These are phyloP conservation scores for Papilionanthe hybrid DNA, from an alignment of 116 monocot species.

Conservation along the genomic window DNA sequence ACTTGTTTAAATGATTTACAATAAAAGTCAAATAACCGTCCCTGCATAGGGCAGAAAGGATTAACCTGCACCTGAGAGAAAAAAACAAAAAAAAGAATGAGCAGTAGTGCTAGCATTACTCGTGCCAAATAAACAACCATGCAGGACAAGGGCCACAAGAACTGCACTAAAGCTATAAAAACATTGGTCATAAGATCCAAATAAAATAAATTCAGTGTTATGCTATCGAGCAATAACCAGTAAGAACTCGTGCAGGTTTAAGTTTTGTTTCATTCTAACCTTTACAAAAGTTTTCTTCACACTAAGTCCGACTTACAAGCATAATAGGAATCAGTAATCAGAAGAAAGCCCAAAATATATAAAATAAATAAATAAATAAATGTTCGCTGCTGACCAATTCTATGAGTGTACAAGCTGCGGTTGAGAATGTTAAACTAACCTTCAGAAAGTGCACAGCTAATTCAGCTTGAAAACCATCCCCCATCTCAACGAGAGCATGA, in stretches of 20 bases:
- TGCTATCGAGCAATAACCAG: neutral
- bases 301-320: neutral
- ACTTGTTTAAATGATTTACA: too few relatives aligned
- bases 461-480: constrained; percentile 92
- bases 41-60: too few relatives aligned
- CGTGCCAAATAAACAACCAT: neutral
- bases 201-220: neutral
- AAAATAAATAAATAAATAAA: neutral
- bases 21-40: too few relatives aligned
- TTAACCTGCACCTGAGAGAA: too few relatives aligned
- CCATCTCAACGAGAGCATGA: constrained; percentile 31
- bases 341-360: neutral
- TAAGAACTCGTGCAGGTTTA: neutral
- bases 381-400: neutral
- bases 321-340: neutral
- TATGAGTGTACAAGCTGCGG: neutral
- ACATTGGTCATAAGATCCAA: neutral
- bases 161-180: neutral
- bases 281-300: neutral
- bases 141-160: neutral
- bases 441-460: constrained; percentile 83
- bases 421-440: constrained; percentile 18
- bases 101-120: neutral
- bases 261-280: constrained; percentile 2
- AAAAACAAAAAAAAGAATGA: too few relatives aligned